phyloP scores from a whole-genome alignment of 2,329 filamentous ascomycete genomes.

The Tolypocladium ovalisporum region DNA sequence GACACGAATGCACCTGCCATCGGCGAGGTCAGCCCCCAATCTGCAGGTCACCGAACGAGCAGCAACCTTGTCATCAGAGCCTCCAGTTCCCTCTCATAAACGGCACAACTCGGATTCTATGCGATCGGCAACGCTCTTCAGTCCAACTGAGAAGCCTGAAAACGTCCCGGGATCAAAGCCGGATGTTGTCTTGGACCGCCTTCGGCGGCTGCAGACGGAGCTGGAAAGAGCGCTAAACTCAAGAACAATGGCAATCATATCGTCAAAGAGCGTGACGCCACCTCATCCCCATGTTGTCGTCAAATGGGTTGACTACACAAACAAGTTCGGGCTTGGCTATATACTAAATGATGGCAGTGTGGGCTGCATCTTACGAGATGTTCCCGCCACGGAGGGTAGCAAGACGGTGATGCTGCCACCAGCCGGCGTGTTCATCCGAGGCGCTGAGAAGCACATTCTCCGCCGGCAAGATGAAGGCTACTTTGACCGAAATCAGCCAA shows the following conservation, averaged over 20 bases:
- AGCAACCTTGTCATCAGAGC: constrained; percentile 14
- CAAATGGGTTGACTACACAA: constrained; percentile 84
- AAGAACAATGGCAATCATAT: constrained; percentile 50
- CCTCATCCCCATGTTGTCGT: constrained; percentile 54
- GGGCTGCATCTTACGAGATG: constrained; percentile 54
- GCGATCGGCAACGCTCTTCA: constrained; percentile 41
- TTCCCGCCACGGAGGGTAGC: constrained; percentile 39
- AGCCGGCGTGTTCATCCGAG: constrained; percentile 59
- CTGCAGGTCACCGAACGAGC: constrained; percentile 19
- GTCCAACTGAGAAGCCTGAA: constrained; percentile 39
- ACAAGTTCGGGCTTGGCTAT: constrained; percentile 77
- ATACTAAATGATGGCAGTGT: constrained; percentile 74
- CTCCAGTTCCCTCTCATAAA: constrained; percentile 9
- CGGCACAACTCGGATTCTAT: constrained; percentile 17
- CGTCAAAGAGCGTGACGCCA: constrained; percentile 40
- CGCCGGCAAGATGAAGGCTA: constrained; percentile 47
- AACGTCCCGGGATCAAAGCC: constrained; percentile 42
- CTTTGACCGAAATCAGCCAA: constrained; percentile 45
- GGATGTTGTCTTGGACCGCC: constrained; percentile 43
- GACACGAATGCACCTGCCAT: constrained; percentile 15
- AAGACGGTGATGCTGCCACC: constrained; percentile 49
- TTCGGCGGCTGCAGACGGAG: constrained; percentile 47
- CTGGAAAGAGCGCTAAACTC: constrained; percentile 53
- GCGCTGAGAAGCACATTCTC: constrained; percentile 60
- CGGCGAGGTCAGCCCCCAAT: constrained; percentile 14